Conservation (phyloP, 1,139 yeast genomes). For the Diutina siamensis region DNA sequence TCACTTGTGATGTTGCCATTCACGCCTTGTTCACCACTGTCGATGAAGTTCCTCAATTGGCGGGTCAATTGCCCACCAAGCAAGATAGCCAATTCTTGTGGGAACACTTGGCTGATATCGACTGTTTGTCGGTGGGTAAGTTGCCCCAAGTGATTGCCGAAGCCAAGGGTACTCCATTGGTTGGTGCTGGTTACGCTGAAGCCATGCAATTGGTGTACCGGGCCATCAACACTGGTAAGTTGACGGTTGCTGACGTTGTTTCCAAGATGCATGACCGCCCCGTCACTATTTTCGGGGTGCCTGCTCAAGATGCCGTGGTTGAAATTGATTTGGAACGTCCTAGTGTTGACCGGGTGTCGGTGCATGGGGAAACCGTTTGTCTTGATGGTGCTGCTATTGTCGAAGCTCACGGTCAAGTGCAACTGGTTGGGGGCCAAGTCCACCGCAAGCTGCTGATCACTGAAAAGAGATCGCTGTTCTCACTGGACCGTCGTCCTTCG, state of each 20-base stretch:
- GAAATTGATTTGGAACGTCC: conserved; percentile 77
- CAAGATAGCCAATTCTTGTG: conserved; percentile 78
- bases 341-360: conserved; percentile 72
- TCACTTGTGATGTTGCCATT: conserved; percentile 85
- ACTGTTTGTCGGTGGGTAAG: conserved; percentile 80
- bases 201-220: conserved; percentile 72
- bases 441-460: conserved; percentile 31
- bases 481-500: conserved; percentile 30
- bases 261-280: conserved; percentile 76
- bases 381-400: conserved; percentile 64
- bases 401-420: conserved; percentile 12
- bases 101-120: conserved; percentile 62
- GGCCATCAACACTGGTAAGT: conserved; percentile 65
- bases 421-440: conserved; percentile 21
- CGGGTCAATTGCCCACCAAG: conserved; percentile 66
- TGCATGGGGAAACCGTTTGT: conserved; percentile 69
- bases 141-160: conserved; percentile 65
- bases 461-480: conserved; percentile 32
- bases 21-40: conserved; percentile 53
- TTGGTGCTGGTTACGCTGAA: conserved; percentile 52
- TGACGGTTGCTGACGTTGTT: conserved; percentile 64
- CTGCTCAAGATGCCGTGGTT: conserved; percentile 66
- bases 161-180: conserved; percentile 31
- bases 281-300: conserved; percentile 67
- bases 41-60: conserved; percentile 23